Base-by-base conservation (phyloP, 768 basidiomycete genomes). In the Tulasnella sp. region DNA sequence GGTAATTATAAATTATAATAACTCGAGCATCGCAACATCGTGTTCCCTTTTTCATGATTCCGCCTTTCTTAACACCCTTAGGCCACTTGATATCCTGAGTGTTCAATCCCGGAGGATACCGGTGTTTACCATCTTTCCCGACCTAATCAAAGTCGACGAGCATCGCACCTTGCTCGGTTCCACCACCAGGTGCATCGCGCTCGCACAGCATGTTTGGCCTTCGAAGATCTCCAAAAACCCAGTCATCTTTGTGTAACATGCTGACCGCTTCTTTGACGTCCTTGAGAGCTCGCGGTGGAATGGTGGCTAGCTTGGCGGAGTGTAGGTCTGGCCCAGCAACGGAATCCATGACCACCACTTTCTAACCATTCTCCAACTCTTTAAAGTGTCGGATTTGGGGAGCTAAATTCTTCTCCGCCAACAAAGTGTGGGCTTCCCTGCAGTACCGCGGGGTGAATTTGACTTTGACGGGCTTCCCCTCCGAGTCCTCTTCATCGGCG, bases 61-160 rank as follows among this genome's bases (percentile, higher is more conserved):
- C 77, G 15, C 77, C 78, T 68, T 79, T 80, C n/a, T 6, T 19
- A 25, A 78, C 80, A 12, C 79, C 83, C n/a, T 78, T 49, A 31
- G 80, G 83, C 71, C 81, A 78, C 76, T 67, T 31, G 29, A 83
- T 68, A 45, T 39, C 40, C n/a, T n/a, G n/a, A 5, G 22, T 5
- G 38, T 82, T 83, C 54, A 81, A 71, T 74, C 77, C 58, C 11
- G 77, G 38, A 19, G 80, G 81, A 75, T 83, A 82, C 52, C 75
- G 69, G 37, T 39, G 74, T 40, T 79, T 77, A n/a, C 78, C 79
- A 72, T 74, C 73, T 49, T 75, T 74, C 39, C 82, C 82, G 15
- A 80, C 80, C 81, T 80, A 81, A 75, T 83, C 82, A 76, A 83
- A 83, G 69, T 83, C 82, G 8, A 82, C 42, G 39, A 83, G 25